These are phyloP conservation scores for Mimosa pudica DNA, from an alignment of 306 rosid species.

Conservation along the genomic window DNA sequence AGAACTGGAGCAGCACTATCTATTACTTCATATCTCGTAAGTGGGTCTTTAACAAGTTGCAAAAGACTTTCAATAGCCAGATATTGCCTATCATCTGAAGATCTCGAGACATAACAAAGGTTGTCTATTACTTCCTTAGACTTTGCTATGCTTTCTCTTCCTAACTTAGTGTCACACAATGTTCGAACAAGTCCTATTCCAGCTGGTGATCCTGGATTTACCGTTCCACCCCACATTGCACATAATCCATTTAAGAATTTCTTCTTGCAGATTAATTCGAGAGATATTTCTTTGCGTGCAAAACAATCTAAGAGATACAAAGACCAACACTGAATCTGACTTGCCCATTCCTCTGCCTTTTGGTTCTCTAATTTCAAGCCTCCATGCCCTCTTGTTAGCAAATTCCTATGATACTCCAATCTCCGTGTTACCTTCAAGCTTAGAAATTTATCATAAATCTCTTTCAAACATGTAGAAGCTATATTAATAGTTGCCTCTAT, in stretches of 20 bases:
- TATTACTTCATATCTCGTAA: slow-evolving; percentile 49
- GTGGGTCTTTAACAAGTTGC: slow-evolving; percentile 62
- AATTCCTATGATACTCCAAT: slow-evolving; percentile 56
- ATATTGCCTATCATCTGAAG: slow-evolving; percentile 57
- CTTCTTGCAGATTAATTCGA: slow-evolving; percentile 50
- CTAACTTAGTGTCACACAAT: slow-evolving; percentile 51
- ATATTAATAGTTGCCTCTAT: slow-evolving; percentile 48
- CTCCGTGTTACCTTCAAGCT: slow-evolving; percentile 43
- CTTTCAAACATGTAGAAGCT: slow-evolving; percentile 46
- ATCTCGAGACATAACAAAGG: slow-evolving; percentile 56
- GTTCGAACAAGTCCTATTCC: slow-evolving; percentile 61
- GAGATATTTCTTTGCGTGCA: slow-evolving; percentile 54
- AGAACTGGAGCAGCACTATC: slow-evolving; percentile 47
- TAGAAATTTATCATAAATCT: slow-evolving; percentile 51
- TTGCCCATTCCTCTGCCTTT: slow-evolving; percentile 77
- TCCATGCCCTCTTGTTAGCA: slow-evolving; percentile 66
- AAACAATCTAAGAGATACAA: slow-evolving; percentile 58
- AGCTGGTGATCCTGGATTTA: slow-evolving; percentile 49
- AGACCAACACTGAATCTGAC: slow-evolving; percentile 71
- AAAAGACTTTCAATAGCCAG: slow-evolving; percentile 61
- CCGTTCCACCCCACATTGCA: slow-evolving; percentile 66
- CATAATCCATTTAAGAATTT: slow-evolving; percentile 47
- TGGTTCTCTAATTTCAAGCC: slow-evolving; percentile 55
- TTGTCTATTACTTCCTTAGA: slow-evolving; percentile 40
- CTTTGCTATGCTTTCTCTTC: slow-evolving; percentile 52